phyloP scores from a whole-genome alignment of 2,329 filamentous ascomycete species.

The Phialemoniopsis sp. region DNA sequence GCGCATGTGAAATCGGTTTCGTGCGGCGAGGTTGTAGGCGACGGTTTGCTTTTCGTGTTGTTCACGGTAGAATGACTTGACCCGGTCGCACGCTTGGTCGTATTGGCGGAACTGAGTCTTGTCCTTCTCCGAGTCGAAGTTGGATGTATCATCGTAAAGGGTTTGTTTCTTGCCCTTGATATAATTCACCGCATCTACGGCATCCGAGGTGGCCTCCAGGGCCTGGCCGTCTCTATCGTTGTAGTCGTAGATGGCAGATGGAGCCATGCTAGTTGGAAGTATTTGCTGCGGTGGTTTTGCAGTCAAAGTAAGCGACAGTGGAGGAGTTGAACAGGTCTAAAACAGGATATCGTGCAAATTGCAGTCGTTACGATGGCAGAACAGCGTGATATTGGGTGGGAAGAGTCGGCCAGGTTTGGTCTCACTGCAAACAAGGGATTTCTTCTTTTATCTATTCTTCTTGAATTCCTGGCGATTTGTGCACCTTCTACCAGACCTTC shows the following conservation, averaged over 20 bases:
- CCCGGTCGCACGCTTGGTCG: conserved; percentile 75
- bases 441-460: too few relatives aligned
- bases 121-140: conserved; percentile 26
- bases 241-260: conserved; percentile 17
- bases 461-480: too few relatives aligned
- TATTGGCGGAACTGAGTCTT: conserved; percentile 57
- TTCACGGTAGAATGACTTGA: conserved; percentile 81
- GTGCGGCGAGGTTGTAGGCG: conserved; percentile 79
- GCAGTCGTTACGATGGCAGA: too few relatives aligned
- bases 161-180: conserved; percentile 15
- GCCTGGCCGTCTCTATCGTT: conserved; percentile 14
- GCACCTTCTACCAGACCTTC: too few relatives aligned
- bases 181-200: conserved; percentile 26
- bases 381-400: too few relatives aligned
- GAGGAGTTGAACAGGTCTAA: not conserved
- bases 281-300: not conserved
- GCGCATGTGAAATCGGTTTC: conserved; percentile 65
- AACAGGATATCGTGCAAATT: conserved; percentile 1
- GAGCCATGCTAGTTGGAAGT: conserved; percentile 16
- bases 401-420: too few relatives aligned
- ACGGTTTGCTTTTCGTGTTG: conserved; percentile 71
- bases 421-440: too few relatives aligned
- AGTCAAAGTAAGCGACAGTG: not conserved
- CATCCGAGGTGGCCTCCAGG: conserved; percentile 27
- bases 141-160: conserved; percentile 12